Percentiles rank a stretch among this genome's conserved stretches.
Conservation (phyloP, 306 rosid genomes). For the Quercus dentata region DNA sequence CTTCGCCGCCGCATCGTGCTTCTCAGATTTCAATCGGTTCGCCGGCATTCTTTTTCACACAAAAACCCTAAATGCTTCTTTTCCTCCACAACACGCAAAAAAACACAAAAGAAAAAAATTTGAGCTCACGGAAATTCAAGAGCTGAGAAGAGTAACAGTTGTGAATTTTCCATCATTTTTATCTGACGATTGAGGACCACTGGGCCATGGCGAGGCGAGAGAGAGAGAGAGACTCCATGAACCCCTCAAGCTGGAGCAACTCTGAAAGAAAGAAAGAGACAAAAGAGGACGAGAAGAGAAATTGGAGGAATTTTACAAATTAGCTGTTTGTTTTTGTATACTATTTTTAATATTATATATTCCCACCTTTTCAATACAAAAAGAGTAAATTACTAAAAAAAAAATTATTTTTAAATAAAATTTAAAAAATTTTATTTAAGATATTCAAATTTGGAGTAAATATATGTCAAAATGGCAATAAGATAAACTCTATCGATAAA, state of each 20-base stretch:
- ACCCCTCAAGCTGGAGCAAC: constrained; percentile 34
- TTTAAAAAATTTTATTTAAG: fast-evolving
- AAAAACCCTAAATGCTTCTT: constrained; percentile 54
- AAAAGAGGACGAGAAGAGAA: constrained; percentile 17
- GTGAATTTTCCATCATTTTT: constrained; percentile 3
- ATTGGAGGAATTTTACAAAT: constrained; percentile 34
- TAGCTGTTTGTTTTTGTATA: constrained; percentile 22
- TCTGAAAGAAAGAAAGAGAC: constrained; percentile 32
- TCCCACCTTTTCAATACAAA: neutral
- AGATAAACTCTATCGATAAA: too few species aligned
- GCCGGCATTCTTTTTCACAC: constrained; percentile 52
- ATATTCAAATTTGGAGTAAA: too few species aligned
- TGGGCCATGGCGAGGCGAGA: constrained; percentile 25
- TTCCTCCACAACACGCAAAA: neutral
- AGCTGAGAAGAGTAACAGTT: constrained; percentile 12
- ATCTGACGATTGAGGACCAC: constrained; percentile 7
- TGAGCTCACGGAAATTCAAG: constrained; percentile 17
- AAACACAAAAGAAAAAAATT: neutral
- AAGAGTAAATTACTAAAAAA: too few species aligned
- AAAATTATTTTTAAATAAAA: too few species aligned
- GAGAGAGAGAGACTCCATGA: constrained; percentile 46
- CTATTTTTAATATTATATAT: neutral
- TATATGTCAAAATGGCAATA: too few species aligned
- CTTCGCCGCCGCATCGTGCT: constrained; percentile 54
- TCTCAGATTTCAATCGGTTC: constrained; percentile 78